Percentiles rank a stretch among this genome's conserved stretches.
phyloP scores from a whole-genome alignment of 2,329 filamentous ascomycete genomes.

The Tolypocladium guangdongense region DNA sequence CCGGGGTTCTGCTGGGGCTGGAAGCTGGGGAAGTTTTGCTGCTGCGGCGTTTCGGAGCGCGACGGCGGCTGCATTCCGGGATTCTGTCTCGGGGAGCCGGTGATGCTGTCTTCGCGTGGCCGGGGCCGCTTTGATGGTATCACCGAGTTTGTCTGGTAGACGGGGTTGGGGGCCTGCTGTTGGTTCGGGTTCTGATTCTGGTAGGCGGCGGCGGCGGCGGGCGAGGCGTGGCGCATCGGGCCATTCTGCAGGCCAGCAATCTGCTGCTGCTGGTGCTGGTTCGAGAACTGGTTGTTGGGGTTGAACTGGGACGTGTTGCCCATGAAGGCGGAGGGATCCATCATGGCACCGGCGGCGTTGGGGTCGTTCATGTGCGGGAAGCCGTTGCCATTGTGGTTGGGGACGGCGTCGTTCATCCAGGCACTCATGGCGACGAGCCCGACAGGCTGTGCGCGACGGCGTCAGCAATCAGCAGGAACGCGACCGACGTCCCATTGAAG shows the following conservation, averaged over 20 bases:
- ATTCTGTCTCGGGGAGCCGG: constrained; percentile 68
- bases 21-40: constrained; percentile 61
- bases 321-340: constrained; percentile 57
- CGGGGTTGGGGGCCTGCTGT: constrained; percentile 27
- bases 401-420: constrained; percentile 62
- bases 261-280: constrained; percentile 29
- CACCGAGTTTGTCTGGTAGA: constrained; percentile 75
- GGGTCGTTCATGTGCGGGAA: constrained; percentile 55
- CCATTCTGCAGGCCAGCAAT: constrained; percentile 66
- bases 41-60: constrained; percentile 85
- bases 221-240: constrained; percentile 71
- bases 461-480: constrained; percentile 33
- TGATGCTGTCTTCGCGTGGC: constrained; percentile 72
- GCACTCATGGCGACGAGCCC: constrained; percentile 52
- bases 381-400: constrained; percentile 60
- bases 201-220: constrained; percentile 39
- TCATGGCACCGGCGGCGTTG: constrained; percentile 46
- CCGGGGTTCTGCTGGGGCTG: constrained; percentile 52
- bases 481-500: constrained; percentile 29
- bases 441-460: constrained; percentile 30
- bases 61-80: constrained; percentile 66
- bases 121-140: constrained; percentile 83
- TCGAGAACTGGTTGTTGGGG: constrained; percentile 44
- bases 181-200: constrained; percentile 36
- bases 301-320: constrained; percentile 50